Conservation (phyloP, 495 filamentous ascomycete genomes). For the Neurospora sp. region DNA sequence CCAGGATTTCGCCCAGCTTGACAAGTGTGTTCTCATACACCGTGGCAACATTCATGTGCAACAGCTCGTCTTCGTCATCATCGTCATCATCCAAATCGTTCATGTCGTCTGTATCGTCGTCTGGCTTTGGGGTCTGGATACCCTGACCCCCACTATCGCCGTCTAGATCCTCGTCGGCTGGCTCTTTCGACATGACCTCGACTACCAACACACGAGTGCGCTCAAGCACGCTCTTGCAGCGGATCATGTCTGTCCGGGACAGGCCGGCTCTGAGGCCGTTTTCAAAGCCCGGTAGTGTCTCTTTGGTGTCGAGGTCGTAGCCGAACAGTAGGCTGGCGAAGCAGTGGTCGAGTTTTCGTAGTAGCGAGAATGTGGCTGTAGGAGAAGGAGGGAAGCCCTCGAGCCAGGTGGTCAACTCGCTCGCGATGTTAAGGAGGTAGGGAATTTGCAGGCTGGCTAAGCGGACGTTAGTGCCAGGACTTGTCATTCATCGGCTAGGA, state of each 20-base stretch:
- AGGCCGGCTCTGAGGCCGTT: slow-evolving; percentile 38
- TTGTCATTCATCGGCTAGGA: too few relatives aligned
- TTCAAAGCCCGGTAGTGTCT: slow-evolving; percentile 56
- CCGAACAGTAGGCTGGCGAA: slow-evolving; percentile 65
- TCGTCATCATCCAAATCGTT: slow-evolving; percentile 20
- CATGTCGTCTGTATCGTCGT: slow-evolving; percentile 1
- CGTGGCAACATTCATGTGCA: slow-evolving; percentile 56
- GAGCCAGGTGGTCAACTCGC: slow-evolving; percentile 55
- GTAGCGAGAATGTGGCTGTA: slow-evolving; percentile 49
- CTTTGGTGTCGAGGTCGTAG: slow-evolving; percentile 52
- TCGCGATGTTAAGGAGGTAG: slow-evolving; percentile 67
- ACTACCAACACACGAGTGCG: slow-evolving; percentile 55
- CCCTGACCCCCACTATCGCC: slow-evolving; percentile 22
- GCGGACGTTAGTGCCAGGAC: too few relatives aligned
- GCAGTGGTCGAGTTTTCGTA: slow-evolving; percentile 68
- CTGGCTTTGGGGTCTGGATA: slow-evolving; percentile 17
- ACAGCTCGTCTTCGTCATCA: slow-evolving; percentile 31
- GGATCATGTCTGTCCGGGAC: slow-evolving; percentile 70
- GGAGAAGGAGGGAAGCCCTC: slow-evolving; percentile 57
- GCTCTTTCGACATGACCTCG: slow-evolving; percentile 44
- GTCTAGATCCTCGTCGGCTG: slow-evolving; percentile 25
- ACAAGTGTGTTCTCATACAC: slow-evolving; percentile 74
- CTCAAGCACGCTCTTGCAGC: slow-evolving; percentile 68
- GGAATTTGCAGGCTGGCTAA: slow-evolving; percentile 74
- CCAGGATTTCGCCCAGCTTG: slow-evolving; percentile 54